Conservation (phyloP, 2,329 filamentous ascomycete genomes). For the Venturia nashicola region DNA sequence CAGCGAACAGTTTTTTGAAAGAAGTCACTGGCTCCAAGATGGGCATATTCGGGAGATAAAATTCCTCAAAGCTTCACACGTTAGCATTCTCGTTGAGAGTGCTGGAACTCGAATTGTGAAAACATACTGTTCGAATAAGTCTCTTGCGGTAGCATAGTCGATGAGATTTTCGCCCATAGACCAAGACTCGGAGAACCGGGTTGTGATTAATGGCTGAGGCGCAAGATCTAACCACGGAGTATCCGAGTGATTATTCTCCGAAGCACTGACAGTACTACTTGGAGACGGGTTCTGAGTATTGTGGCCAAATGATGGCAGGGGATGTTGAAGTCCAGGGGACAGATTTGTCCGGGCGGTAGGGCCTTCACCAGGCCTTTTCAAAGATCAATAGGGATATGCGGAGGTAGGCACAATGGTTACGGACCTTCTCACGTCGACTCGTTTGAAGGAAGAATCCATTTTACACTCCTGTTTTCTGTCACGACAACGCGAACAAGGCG, state of each 20-base stretch:
- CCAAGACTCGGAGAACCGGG: neutral
- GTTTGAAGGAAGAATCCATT: slow-evolving; percentile 12
- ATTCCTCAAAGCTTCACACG: slow-evolving; percentile 7
- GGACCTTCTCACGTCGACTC: slow-evolving; percentile 9
- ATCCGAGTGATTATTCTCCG: neutral
- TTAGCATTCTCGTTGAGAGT: neutral
- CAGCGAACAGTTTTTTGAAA: neutral
- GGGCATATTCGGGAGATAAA: slow-evolving; percentile 8
- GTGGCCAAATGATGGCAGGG: neutral
- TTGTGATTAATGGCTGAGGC: neutral
- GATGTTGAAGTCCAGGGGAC: neutral
- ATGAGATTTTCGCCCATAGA: neutral
- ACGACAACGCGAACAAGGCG: slow-evolving; percentile 10
- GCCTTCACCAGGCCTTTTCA: neutral
- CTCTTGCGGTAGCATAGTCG: neutral
- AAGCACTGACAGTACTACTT: neutral
- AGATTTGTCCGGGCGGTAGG: neutral
- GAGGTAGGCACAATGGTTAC: neutral
- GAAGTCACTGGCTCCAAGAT: slow-evolving; percentile 10
- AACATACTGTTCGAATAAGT: neutral
- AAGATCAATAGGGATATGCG: neutral
- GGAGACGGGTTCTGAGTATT: neutral
- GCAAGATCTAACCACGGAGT: neutral
- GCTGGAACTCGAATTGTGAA: neutral
- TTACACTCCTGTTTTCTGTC: slow-evolving; percentile 10